These are phyloP conservation scores for Paspalum vaginatum DNA, from an alignment of 176 grass and related monocot genomes.

Conservation along the genomic window DNA sequence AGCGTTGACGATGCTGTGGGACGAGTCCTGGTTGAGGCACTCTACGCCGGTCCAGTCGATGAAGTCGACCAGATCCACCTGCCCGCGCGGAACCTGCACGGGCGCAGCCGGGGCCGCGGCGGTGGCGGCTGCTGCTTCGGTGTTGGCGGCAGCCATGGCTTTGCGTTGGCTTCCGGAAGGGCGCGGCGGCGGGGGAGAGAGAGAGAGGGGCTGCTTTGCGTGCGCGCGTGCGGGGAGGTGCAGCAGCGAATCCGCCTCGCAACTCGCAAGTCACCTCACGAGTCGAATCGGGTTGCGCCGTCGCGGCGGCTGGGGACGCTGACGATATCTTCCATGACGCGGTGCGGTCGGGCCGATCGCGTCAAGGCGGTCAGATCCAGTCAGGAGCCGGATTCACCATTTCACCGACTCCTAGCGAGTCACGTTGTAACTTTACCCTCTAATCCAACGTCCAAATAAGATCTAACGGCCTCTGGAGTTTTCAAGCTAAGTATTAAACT, in stretches of 20 bases:
- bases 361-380: background rate
- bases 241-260: background rate
- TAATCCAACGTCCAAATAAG: no score
- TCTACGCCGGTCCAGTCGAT: constrained; percentile 98
- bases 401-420: no score
- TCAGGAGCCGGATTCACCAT: no score
- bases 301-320: background rate
- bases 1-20: constrained; percentile 68
- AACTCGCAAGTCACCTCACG: constrained; percentile 1
- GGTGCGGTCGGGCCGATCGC: background rate
- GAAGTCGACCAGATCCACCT: constrained; percentile 99
- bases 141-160: constrained; percentile 39
- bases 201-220: background rate
- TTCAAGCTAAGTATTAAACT: no score
- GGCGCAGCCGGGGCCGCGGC: constrained; percentile 8
- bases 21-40: constrained; percentile 90
- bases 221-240: background rate
- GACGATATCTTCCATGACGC: background rate
- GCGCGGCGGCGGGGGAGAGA: background rate
- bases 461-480: no score
- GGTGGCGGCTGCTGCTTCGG: constrained; percentile 10
- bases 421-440: no score
- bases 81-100: constrained; percentile 43
- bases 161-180: constrained; percentile 38
- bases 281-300: background rate